phyloP scores from a whole-genome alignment of 208 protist genomes.

The Acanthamoeba divionensis region DNA sequence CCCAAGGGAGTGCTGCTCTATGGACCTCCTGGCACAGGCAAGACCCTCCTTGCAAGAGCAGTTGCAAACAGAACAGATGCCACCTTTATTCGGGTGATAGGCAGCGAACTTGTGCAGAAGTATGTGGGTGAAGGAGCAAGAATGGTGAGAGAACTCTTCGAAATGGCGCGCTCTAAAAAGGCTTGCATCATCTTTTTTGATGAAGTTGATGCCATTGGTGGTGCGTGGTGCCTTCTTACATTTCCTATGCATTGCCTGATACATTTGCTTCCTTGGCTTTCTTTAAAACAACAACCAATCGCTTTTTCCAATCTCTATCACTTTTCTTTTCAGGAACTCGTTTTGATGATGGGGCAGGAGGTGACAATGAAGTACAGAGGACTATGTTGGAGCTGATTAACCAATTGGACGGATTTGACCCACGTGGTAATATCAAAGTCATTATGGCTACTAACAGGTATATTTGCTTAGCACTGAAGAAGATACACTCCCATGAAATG shows the following conservation, averaged over 20 bases:
- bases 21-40: slow-evolving; percentile 98
- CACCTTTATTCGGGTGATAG: slow-evolving; percentile 99
- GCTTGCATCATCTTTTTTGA: slow-evolving; percentile 99
- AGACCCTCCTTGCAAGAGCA: slow-evolving; percentile 97
- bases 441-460: slow-evolving; percentile 99
- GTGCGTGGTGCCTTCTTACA: slow-evolving; percentile 76
- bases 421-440: slow-evolving; percentile 99
- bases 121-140: slow-evolving; percentile 99
- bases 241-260: background rate
- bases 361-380: slow-evolving; percentile 99
- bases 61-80: slow-evolving; percentile 99
- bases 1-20: slow-evolving; percentile 99
- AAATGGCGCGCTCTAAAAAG: slow-evolving; percentile 97
- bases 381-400: slow-evolving; percentile 99
- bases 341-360: slow-evolving; percentile 85
- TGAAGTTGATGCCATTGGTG: slow-evolving; percentile 99
- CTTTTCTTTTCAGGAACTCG: slow-evolving; percentile 64
- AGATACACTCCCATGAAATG: background rate
- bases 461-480: background rate
- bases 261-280: background rate
- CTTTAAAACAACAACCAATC: background rate
- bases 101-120: slow-evolving; percentile 98
- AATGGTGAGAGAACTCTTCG: slow-evolving; percentile 99
- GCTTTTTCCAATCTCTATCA: background rate
- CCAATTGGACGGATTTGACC: slow-evolving; percentile 99